Percentiles rank a stretch among this genome's conserved stretches.
These are phyloP conservation scores for Volvox carteri DNA, from an alignment of 163 green algal species.

Conservation along the genomic window DNA sequence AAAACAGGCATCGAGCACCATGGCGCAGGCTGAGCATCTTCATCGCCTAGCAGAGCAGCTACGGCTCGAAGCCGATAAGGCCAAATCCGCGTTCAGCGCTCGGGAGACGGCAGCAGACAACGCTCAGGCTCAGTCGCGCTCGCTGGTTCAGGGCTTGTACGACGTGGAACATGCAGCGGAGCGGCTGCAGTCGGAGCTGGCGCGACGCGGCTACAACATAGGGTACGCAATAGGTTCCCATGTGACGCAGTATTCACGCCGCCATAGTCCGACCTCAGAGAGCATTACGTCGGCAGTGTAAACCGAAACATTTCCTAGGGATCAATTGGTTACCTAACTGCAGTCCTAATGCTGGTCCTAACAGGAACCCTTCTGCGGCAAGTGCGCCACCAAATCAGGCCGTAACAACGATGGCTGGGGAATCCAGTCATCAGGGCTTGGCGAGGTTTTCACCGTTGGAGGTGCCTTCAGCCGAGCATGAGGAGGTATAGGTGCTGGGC, in stretches of 20 bases:
- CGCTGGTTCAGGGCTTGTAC: slow-evolving; percentile 40
- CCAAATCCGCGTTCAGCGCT: not conserved
- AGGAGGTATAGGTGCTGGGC: no score
- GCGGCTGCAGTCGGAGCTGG: slow-evolving; percentile 19
- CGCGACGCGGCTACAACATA: not conserved
- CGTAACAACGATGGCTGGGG: no score
- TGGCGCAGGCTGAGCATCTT: slow-evolving; percentile 35
- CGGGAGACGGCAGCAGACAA: slow-evolving; percentile 20
- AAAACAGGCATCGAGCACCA: slow-evolving; percentile 22
- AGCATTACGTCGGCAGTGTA: no score
- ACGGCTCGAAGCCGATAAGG: slow-evolving; percentile 23
- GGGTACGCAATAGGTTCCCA: no score
- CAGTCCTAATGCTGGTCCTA: no score
- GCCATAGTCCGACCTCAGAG: no score
- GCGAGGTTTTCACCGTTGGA: not conserved
- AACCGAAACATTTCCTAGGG: no score
- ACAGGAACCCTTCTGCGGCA: no score
- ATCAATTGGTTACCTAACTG: no score
- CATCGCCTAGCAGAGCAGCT: slow-evolving; percentile 34
- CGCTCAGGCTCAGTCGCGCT: slow-evolving; percentile 12
- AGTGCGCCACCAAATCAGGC: no score
- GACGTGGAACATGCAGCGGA: slow-evolving; percentile 37
- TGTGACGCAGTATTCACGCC: no score
- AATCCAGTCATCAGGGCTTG: not conserved
- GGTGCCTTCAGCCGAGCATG: not conserved